These are phyloP conservation scores for Ascocoryne sarcoides DNA, from an alignment of 2,329 filamentous ascomycete species.

Conservation along the genomic window DNA sequence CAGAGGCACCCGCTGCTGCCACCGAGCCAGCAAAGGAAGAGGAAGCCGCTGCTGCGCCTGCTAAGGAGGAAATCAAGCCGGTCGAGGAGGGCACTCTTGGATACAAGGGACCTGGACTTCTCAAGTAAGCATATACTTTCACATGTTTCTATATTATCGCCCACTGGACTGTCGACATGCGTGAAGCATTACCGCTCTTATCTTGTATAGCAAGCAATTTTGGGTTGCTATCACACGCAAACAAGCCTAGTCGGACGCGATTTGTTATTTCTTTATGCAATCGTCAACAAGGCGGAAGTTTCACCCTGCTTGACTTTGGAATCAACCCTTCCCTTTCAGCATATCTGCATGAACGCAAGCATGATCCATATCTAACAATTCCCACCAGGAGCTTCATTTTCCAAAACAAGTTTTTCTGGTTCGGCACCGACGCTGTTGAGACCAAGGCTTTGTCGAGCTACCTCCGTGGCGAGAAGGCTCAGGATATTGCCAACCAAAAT, in stretches of 20 bases:
- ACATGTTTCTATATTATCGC: conserved; percentile 1
- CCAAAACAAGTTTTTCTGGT: conserved; percentile 91
- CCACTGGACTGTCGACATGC: too few species aligned
- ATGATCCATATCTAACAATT: conserved; percentile 1
- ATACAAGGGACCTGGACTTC: conserved; percentile 55
- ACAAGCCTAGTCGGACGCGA: too few species aligned
- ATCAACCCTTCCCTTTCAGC: too few species aligned
- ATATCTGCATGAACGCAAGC: too few species aligned
- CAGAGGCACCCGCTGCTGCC: conserved; percentile 33
- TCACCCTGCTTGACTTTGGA: too few species aligned
- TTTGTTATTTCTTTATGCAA: too few species aligned
- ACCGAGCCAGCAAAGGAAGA: conserved; percentile 40
- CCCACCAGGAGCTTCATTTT: conserved; percentile 65
- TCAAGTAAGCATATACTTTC: conserved; percentile 65
- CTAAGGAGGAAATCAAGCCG: conserved; percentile 42
- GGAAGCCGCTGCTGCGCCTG: conserved; percentile 47
- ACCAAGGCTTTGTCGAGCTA: conserved; percentile 66
- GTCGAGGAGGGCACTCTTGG: conserved; percentile 58
- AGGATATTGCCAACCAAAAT: conserved; percentile 65
- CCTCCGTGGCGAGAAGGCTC: conserved; percentile 76
- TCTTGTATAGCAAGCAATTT: too few species aligned
- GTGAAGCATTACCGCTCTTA: background rate
- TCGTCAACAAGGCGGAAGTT: too few species aligned
- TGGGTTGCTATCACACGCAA: too few species aligned
- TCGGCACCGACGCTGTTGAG: conserved; percentile 64